Evolutionary conservation across 495 filamentous ascomycete species (phyloP), one percentile per base, ranked within the genome.

Genomic region (Sphaerosporella brunnea): DNA sequence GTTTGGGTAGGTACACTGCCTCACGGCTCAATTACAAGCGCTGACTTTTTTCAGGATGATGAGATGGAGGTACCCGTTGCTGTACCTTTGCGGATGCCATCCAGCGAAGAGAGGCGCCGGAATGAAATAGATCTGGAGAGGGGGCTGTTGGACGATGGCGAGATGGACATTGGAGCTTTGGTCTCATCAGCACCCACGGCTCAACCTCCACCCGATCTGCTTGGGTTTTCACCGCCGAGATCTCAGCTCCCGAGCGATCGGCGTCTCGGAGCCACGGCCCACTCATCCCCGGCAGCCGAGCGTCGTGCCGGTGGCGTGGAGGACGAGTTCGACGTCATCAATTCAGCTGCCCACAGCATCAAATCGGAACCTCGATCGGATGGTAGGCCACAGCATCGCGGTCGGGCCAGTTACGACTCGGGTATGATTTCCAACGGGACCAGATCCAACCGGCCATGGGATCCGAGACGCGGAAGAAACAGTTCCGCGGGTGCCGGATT

Each of bases 51-150:
- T 20, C 34, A 61, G 58, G 90, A 97, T 63, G 90, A 97, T 57
- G 64, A 95, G 15, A 93, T 96, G 26, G 92, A 97, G 53, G 80
- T 97, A 8, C 90, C 90, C 4, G 75, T 95, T 42, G 90, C 84
- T 11, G 84, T 94, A 15, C 90, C 88, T 10, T 76, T 97, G 68
- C 75, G 80, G 49, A 72, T 73, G 13, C 79, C 92, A 13, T 82
- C 81, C 35, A 70, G 69, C 15, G 80, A 86, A 19, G 80, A 82
- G 64, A 75, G 80, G 67, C 72, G 77, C 47, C 72, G 74, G 54
- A 65, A 71, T 45, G 68, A 78, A 53, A 36, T 51, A 43, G 48
- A 67, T 49, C 24, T 55, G 44, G 35, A 65, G 39, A 52, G 51
- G 49, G 51, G 61, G 49, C 49, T 58, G 36, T n/a, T n/a, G n/a